Evolutionary conservation across 768 basidiomycete genomes (phyloP), one percentile per base, ranked within the genome.

Genomic region (Phanerochaete carnosa): DNA sequence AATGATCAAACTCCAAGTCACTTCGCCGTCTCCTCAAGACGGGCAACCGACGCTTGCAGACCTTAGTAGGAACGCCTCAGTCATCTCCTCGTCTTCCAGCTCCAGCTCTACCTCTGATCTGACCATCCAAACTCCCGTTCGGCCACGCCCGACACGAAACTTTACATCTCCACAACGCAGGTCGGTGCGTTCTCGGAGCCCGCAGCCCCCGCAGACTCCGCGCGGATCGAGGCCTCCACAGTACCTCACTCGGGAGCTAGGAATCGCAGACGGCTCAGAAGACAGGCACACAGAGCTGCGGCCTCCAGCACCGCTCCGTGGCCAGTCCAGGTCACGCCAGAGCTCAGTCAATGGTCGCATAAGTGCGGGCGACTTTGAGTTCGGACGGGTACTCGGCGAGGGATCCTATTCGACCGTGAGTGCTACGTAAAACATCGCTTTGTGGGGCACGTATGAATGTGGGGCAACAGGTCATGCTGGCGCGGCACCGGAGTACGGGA

Each of bases 391-490:
- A n/a, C 78, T 93, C 2, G 91, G 91, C 22, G 89, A 91, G 69
- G 92, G 92, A 22, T 89, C 89, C 11, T 94, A 91, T 70, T 92
- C 90, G 23, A 89, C 87, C 7, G 92, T 90, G 70, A 68, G 86
- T 80, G 5, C 37, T 13, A 30, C 15, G 11, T 43, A n/a, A 30
- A 5, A 25, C 37, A 43, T 43, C 54, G 51, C 28, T 33, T 3
- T 55, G 32, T 29, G 45, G 45, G 55, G 47, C 23, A 30, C 26
- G 22, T 23, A 29, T 22, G 50, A 26, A 23, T 39, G 30, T 29
- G 28, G 25, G 19, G 43, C 26, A 19, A 22, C 66, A 89, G 89
- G 89, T 87, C 35, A 80, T 82, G 72, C 76, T 77, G 30, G 87
- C 79, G 47, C 80, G 77, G 39, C 77, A 85, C 59, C 71, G 78